Percentiles rank a stretch among this genome's conserved stretches.
Evolutionary conservation across 169 alveolate genomes (phyloP).

Genomic region (Besnoitia besnoiti): DNA sequence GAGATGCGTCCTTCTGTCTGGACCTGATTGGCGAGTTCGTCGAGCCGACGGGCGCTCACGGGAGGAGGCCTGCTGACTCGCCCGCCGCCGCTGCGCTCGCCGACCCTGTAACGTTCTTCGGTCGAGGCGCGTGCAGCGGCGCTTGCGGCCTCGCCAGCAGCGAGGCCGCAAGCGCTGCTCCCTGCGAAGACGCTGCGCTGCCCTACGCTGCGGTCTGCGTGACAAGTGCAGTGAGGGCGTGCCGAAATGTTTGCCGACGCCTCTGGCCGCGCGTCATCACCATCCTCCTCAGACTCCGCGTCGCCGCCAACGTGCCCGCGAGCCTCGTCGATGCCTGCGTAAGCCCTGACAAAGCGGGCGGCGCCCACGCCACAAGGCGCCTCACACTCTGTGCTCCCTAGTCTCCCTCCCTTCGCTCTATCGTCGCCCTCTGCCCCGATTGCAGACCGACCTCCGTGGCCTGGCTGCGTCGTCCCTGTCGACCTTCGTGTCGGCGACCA

Average conservation of each 20-base stretch:
- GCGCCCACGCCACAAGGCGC: too few relatives aligned
- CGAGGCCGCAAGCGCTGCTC: too few relatives aligned
- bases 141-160: background rate
- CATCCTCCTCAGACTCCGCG: background rate
- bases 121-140: background rate
- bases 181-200: background rate
- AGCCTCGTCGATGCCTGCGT: background rate
- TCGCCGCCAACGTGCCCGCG: background rate
- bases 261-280: background rate
- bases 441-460: too few relatives aligned
- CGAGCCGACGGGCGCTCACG: background rate
- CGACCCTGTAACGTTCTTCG: background rate
- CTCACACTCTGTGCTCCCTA: too few relatives aligned
- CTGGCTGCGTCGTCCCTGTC: too few relatives aligned
- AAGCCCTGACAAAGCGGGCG: background rate
- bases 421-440: too few relatives aligned
- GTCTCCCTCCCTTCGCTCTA: too few relatives aligned
- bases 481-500: too few relatives aligned
- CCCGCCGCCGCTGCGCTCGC: background rate
- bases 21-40: background rate
- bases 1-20: background rate
- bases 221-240: background rate
- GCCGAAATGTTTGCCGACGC: background rate
- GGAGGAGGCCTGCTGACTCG: background rate
- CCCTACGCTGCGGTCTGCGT: background rate